Evolutionary conservation across 2,329 filamentous ascomycete genomes (phyloP).

Genomic region (Pseudomassariella vexata): DNA sequence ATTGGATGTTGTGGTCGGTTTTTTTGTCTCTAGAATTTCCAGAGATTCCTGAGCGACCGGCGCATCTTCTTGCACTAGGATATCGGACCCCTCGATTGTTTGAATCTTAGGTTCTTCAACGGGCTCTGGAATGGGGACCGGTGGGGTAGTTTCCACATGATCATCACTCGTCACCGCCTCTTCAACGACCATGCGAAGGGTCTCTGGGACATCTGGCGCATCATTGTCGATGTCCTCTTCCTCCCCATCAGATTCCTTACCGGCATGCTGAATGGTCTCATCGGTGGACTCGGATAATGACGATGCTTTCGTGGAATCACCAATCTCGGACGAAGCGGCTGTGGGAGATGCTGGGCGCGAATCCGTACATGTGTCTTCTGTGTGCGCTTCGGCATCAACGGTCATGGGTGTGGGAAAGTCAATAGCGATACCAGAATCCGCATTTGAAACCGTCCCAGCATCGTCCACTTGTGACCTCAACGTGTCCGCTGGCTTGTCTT

Average conservation of each 20-base stretch:
- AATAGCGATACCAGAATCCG: constrained; percentile 51
- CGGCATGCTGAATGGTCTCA: constrained; percentile 43
- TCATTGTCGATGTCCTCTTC: constrained; percentile 1
- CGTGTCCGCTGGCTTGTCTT: constrained; percentile 10
- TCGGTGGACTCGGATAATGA: constrained; percentile 59
- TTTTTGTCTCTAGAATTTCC: constrained; percentile 15
- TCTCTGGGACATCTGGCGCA: no score
- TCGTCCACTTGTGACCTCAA: not conserved
- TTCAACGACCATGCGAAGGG: no score
- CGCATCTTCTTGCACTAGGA: constrained; percentile 12
- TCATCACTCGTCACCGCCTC: no score
- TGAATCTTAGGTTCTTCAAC: no score
- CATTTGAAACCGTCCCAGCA: constrained; percentile 29
- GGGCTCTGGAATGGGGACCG: no score
- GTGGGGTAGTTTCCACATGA: no score
- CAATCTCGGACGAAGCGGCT: constrained; percentile 43
- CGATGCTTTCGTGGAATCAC: constrained; percentile 57
- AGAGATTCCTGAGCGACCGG: constrained; percentile 15
- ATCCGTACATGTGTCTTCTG: constrained; percentile 44
- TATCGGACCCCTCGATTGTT: constrained; percentile 3
- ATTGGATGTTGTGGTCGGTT: constrained; percentile 11
- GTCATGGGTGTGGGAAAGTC: constrained; percentile 33
- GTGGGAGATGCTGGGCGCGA: constrained; percentile 54
- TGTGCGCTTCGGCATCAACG: constrained; percentile 35
- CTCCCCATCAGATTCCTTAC: constrained; percentile 30